A percentile compares a stretch with the other conserved stretches of the same genome.
Conservation (phyloP, 2,329 filamentous ascomycete species). For the Lecanicillium sp. region DNA sequence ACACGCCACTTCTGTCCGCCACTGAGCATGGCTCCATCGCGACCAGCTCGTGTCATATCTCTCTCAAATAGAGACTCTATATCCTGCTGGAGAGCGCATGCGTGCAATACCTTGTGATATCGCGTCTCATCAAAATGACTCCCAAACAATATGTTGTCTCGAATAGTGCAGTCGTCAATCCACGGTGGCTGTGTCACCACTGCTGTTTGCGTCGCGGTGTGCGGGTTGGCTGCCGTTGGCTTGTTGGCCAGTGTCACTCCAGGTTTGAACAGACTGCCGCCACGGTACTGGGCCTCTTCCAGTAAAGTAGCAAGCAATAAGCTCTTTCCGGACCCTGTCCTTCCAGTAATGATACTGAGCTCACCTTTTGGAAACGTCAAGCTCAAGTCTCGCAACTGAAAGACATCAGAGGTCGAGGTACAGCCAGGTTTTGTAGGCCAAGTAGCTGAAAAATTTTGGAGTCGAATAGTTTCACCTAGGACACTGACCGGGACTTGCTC, state of each 20-base stretch:
- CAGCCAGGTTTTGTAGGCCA: neutral
- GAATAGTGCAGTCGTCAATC: conserved; percentile 68
- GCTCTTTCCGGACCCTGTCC: conserved; percentile 64
- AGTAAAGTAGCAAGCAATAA: conserved; percentile 58
- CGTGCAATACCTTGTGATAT: conserved; percentile 56
- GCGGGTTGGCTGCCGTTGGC: conserved; percentile 50
- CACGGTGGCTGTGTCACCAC: conserved; percentile 67
- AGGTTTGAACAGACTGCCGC: conserved; percentile 25
- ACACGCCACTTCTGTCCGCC: conserved; percentile 70
- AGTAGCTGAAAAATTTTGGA: conserved; percentile 3
- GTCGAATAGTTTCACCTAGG: neutral
- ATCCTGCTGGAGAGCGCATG: conserved; percentile 62
- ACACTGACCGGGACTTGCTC: neutral
- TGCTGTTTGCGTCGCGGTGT: conserved; percentile 52
- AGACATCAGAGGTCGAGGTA: conserved; percentile 37
- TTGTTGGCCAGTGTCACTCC: conserved; percentile 20
- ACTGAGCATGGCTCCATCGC: conserved; percentile 67
- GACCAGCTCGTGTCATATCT: conserved; percentile 64
- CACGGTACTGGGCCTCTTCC: conserved; percentile 57
- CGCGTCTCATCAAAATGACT: conserved; percentile 53
- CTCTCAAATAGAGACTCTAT: conserved; percentile 61
- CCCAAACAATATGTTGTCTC: conserved; percentile 63
- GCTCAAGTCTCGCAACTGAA: conserved; percentile 50
- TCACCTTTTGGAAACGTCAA: conserved; percentile 53
- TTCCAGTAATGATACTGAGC: conserved; percentile 59